Evolutionary conservation across 163 green algal genomes (phyloP).

Genomic region (Smithsoniella earleae): DNA sequence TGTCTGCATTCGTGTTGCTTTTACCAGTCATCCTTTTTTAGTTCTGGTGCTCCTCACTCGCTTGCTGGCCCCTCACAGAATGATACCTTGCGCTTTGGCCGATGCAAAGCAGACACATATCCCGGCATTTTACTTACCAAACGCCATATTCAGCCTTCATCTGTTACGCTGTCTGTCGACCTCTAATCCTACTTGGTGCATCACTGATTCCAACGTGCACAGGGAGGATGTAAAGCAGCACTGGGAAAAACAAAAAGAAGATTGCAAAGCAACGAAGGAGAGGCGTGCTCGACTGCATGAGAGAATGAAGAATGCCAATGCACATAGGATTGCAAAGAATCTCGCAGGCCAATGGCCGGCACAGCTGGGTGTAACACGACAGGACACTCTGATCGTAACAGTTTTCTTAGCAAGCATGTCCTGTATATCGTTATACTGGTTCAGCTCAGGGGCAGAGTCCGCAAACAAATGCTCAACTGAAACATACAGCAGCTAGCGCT

Average conservation of each 20-base stretch:
- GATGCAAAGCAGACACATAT: too few relatives aligned
- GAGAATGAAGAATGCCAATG: slow-evolving; percentile 15
- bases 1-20: too few relatives aligned
- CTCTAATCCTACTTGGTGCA: not conserved
- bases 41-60: not conserved
- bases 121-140: too few relatives aligned
- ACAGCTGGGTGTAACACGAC: not conserved
- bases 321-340: not conserved
- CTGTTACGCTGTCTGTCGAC: too few relatives aligned
- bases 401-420: slow-evolving; percentile 7
- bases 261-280: not conserved
- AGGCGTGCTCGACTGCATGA: not conserved
- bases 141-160: too few relatives aligned
- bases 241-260: slow-evolving; percentile 8
- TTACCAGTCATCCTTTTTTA: too few relatives aligned
- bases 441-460: not conserved
- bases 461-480: not conserved
- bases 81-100: not conserved
- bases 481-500: not conserved
- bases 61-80: not conserved
- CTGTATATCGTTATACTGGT: slow-evolving; percentile 8
- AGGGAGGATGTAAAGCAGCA: slow-evolving; percentile 19
- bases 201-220: not conserved
- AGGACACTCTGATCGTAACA: not conserved
- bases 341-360: slow-evolving; percentile 16